These are phyloP conservation scores for Cladophialophora chaetospira DNA, from an alignment of 2,329 filamentous ascomycete species.

Conservation along the genomic window DNA sequence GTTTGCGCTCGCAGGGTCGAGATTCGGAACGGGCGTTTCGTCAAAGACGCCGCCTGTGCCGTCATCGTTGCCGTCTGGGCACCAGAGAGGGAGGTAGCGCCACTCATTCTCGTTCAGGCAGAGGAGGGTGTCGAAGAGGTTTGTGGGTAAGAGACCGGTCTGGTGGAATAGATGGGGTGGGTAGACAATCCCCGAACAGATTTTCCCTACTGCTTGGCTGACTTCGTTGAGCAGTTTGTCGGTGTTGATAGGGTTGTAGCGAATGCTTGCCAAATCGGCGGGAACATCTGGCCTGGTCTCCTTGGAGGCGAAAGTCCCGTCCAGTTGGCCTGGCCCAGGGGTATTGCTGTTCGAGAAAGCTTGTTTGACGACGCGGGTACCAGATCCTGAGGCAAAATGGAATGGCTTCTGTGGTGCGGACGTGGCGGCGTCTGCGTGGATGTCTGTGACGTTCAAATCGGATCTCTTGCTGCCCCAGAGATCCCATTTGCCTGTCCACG, in stretches of 20 bases:
- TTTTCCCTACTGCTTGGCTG: conserved; percentile 2
- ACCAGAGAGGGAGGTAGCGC: conserved; percentile 67
- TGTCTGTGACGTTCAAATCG: no score
- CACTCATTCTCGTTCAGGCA: conserved; percentile 60
- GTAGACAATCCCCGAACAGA: conserved; percentile 17
- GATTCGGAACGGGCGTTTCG: conserved; percentile 39
- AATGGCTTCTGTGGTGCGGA: background rate
- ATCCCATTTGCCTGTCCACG: background rate
- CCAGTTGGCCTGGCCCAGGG: background rate
- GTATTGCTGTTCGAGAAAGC: conserved; percentile 6
- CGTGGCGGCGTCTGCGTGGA: no score
- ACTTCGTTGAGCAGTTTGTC: conserved; percentile 10
- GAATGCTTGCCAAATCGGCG: background rate
- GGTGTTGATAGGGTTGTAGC: conserved; percentile 6
- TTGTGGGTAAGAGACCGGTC: conserved; percentile 12
- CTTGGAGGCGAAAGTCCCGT: no score
- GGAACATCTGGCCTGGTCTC: no score
- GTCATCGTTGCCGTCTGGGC: conserved; percentile 60
- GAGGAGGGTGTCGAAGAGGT: conserved; percentile 48
- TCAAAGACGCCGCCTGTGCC: conserved; percentile 53
- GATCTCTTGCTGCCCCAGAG: no score
- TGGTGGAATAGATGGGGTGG: conserved; percentile 27
- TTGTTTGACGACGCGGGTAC: conserved; percentile 1
- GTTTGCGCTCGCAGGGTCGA: conserved; percentile 30
- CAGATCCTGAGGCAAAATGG: background rate